A percentile compares a stretch with the other conserved stretches of the same genome.
Conservation (phyloP, 768 basidiomycete genomes). For the Mrakia hoshinonis region DNA sequence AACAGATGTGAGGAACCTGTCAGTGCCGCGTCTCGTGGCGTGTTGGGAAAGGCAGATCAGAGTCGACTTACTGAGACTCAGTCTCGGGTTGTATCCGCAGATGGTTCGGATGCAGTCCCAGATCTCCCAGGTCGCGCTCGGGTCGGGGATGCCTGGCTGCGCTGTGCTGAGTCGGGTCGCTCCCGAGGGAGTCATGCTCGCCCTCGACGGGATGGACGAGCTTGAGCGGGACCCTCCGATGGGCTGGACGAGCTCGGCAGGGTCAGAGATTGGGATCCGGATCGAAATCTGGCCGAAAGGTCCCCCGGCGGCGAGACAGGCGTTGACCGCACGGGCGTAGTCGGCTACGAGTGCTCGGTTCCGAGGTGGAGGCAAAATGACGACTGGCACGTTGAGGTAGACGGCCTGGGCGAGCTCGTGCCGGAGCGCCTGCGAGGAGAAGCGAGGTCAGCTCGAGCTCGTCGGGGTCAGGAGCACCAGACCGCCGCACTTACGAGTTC, state of each 20-base stretch:
- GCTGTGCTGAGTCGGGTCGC: conserved; percentile 15
- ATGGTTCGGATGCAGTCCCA: conserved; percentile 91
- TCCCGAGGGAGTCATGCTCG: background rate
- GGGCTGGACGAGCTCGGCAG: conserved; percentile 47
- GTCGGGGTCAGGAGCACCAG: background rate
- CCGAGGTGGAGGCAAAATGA: conserved; percentile 79
- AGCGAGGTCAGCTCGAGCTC: conserved; percentile 7
- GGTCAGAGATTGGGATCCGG: conserved; percentile 47
- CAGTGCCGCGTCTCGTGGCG: too few relatives aligned
- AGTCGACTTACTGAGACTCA: conserved; percentile 41
- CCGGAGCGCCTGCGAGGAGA: conserved; percentile 59
- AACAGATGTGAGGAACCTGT: background rate
- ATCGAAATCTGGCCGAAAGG: conserved; percentile 59
- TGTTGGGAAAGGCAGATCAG: background rate
- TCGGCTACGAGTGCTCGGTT: conserved; percentile 76
- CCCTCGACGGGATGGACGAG: conserved; percentile 9
- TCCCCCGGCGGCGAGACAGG: conserved; percentile 60
- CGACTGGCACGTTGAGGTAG: conserved; percentile 76
- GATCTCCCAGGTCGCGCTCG: conserved; percentile 77
- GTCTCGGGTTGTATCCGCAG: conserved; percentile 59
- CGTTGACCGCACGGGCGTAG: conserved; percentile 82
- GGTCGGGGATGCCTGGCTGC: conserved; percentile 34
- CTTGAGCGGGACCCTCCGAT: conserved; percentile 1
- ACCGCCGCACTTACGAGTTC: conserved; percentile 62
- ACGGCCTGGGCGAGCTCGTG: conserved; percentile 89